Base-by-base conservation (phyloP, 306 rosid species). In the Vigna angularis region DNA sequence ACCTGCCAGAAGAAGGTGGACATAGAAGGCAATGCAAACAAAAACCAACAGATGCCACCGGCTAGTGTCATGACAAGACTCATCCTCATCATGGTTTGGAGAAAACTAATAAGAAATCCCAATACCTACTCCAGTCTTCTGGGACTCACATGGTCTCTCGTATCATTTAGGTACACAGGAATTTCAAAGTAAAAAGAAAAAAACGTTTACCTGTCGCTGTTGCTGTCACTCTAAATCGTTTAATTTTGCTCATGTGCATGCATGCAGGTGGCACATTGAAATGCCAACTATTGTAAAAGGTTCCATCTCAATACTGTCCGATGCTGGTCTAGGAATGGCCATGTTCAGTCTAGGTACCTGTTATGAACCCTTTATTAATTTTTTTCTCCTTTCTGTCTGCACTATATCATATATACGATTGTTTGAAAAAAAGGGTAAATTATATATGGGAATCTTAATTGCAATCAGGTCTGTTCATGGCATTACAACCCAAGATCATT, bases 301-400 rank as follows among this genome's bases (percentile, higher is more conserved):
- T 75, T 93, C 98, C 20, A 91, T 91, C 45, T 86, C 97, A 26
- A 91, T 93, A 67, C 79, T 93, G 45, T 93, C 98, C 8, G 92
- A 93, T 75, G 95, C 98, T 42, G 98, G 98, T 45, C 81, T 93
- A 11, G 98, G 98, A 85, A 91, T 91, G 97, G 98, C 98, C 51
- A 91, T 93, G 98, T 93, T 93, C 84, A 91, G 98, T 79, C 86
- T 93, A 36, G 98, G 98, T 93, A 62, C 22, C 34, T 16, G 47
- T 15, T 0, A 15, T 32, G 3, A 14, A 17, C 68, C 24, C 42
- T 28, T 59, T 59, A 59, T 26, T 22, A 42, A 7, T 13, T 13
- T 22, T 34, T 14, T 1, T 47, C 12, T 18, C 17, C 10, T 32
- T 13, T 20, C 1, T 72, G 3, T 44, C 24, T 15, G 12, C 22